These are phyloP conservation scores for Acanthamoeba culbertsoni DNA, from an alignment of 208 protist genomes.

Conservation along the genomic window DNA sequence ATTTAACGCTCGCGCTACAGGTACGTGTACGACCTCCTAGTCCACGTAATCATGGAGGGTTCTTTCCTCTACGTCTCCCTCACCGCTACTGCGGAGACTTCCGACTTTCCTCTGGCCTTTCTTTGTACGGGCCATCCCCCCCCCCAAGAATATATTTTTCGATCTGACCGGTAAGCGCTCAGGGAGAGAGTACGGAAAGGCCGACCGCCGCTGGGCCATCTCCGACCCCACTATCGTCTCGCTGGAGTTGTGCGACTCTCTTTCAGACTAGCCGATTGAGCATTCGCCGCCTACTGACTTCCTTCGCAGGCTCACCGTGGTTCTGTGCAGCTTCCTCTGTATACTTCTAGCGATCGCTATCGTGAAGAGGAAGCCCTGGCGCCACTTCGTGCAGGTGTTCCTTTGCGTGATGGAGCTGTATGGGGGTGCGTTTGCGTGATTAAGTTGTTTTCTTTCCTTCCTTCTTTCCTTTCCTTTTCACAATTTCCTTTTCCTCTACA, in stretches of 20 bases:
- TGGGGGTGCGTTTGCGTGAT: neutral
- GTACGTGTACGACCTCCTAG: slow-evolving; percentile 48
- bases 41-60: slow-evolving; percentile 55
- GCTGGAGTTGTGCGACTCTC: neutral
- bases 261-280: too few species aligned
- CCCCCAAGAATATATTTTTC: neutral
- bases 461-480: neutral
- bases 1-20: too few species aligned
- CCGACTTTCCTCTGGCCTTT: slow-evolving; percentile 50
- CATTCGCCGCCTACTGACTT: neutral
- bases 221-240: slow-evolving; percentile 49
- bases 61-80: slow-evolving; percentile 50
- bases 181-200: slow-evolving; percentile 58
- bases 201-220: slow-evolving; percentile 52
- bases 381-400: slow-evolving; percentile 51
- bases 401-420: slow-evolving; percentile 64
- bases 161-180: too few species aligned
- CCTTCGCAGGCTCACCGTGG: slow-evolving; percentile 19
- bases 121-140: neutral
- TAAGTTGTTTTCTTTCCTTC: neutral
- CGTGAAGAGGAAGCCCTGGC: slow-evolving; percentile 50
- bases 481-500: neutral
- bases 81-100: slow-evolving; percentile 31
- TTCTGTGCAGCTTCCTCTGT: slow-evolving; percentile 38
- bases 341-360: slow-evolving; percentile 28